Percentiles rank a stretch among this genome's conserved stretches.
Evolutionary conservation across 2,329 filamentous ascomycete species (phyloP).

Genomic region (Cercospora zeae-maydis): DNA sequence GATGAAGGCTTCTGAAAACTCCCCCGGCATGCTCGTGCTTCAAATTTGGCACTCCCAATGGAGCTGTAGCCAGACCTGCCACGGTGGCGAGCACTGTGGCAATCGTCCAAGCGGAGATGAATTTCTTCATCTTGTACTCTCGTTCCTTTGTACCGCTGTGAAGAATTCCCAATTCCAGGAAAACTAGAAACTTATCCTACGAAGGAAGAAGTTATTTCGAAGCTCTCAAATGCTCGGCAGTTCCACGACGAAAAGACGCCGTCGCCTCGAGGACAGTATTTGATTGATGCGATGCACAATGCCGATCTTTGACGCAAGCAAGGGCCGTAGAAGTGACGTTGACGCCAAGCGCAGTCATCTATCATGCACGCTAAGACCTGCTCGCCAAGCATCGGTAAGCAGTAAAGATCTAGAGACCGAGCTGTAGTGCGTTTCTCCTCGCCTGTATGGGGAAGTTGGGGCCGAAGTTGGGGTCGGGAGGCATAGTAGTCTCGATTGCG

Average conservation of each 20-base stretch:
- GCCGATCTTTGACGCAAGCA: conserved; percentile 16
- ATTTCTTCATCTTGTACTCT: conserved; percentile 1
- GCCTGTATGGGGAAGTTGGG: background rate
- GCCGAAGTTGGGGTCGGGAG: too few species aligned
- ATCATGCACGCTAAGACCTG: conserved; percentile 1
- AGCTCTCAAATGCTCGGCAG: too few species aligned
- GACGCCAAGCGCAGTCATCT: conserved; percentile 15
- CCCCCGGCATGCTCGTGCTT: conserved; percentile 24
- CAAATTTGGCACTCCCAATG: conserved; percentile 20
- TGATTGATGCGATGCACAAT: background rate
- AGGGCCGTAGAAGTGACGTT: conserved; percentile 13
- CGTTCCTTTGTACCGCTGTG: background rate
- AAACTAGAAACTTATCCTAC: too few species aligned
- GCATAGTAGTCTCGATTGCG: background rate
- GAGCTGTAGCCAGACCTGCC: conserved; percentile 10
- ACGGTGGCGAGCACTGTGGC: conserved; percentile 15
- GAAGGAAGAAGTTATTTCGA: too few species aligned
- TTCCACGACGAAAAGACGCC: too few species aligned
- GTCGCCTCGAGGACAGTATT: background rate
- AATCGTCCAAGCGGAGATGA: conserved; percentile 1
- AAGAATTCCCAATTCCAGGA: too few species aligned
- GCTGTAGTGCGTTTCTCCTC: background rate
- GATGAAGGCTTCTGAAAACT: conserved; percentile 15
- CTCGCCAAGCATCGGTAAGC: background rate
- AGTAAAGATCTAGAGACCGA: too few species aligned